Evolutionary conservation across 495 filamentous ascomycete genomes (phyloP), one percentile per base, ranked within the genome.

Genomic region (Pseudotulostoma volvatum): DNA sequence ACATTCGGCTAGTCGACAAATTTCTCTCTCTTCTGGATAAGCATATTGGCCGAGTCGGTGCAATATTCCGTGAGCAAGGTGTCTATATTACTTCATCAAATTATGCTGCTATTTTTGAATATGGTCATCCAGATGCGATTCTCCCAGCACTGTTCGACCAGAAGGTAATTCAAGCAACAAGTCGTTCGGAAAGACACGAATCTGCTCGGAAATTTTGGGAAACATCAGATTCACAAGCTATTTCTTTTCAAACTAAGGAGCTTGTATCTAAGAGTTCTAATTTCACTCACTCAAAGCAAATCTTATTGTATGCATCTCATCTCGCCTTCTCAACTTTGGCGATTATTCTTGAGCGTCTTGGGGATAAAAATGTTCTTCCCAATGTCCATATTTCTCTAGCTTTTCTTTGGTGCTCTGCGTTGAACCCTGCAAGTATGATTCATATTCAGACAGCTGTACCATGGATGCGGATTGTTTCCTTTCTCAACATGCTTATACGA

Each of bases 321-420:
- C 47, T 80, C 2, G 42, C 54, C 1, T 68, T 70, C 17, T 50
- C 54, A 13, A 68, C 65, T 0, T 49, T 78, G 9, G 48, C 56
- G 1, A 33, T 84, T 7, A 63, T 75, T 17, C 61, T 85, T 9
- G 63, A 66, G 28, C 67, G 80, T 13, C 44, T 64, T 1, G 66
- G 71, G 1, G 79, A 86, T 39, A 57, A 58, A 0, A 79, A 81
- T 41, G 60, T 79, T 11, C 64, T 84, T 13, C 71, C 81, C 1
- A 73, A 74, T 41, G 45, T 79, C 0, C 82, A 92, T 43, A 63
- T 77, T 3, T 70, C 71, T 19, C 59, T 93, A 14, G 72, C 72
- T 2, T 88, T 93, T 50, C 51, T 84, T 5, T 71, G 66, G 54
- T 67, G 77, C 42, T 49, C 79, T 20, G 61, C 67, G 7, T 60